A percentile compares a stretch with the other conserved stretches of the same genome.
These are phyloP conservation scores for Fusarium dlaminii DNA, from an alignment of 2,329 filamentous ascomycete species.

Conservation along the genomic window DNA sequence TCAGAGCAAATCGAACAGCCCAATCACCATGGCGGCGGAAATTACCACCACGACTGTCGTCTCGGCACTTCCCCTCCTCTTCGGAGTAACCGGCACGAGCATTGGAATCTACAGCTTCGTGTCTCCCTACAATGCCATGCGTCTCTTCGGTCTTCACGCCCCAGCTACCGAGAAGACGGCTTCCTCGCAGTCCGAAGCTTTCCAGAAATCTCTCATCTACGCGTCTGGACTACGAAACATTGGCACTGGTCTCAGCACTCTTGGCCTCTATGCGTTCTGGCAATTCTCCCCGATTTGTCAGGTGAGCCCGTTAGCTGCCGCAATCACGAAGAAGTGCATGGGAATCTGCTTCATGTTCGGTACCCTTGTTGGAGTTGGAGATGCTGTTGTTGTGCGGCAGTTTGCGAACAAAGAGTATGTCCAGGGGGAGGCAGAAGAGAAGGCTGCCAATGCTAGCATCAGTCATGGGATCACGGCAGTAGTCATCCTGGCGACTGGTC, in stretches of 20 bases:
- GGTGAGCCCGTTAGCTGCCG: slow-evolving; percentile 1
- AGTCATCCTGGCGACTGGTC: slow-evolving; percentile 12
- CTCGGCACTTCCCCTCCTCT: slow-evolving; percentile 18
- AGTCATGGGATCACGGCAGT: slow-evolving; percentile 11
- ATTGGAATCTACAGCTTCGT: slow-evolving; percentile 32
- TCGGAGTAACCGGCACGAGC: slow-evolving; percentile 10
- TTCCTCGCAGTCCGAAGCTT: not conserved
- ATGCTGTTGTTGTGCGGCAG: slow-evolving; percentile 16
- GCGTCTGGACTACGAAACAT: slow-evolving; percentile 17
- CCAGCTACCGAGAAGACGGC: not conserved
- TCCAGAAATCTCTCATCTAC: slow-evolving; percentile 23
- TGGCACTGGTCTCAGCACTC: slow-evolving; percentile 4
- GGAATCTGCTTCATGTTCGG: slow-evolving; percentile 25
- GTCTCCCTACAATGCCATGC: slow-evolving; percentile 16
- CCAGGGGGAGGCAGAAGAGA: not conserved
- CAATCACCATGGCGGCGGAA: not conserved
- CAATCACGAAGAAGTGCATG: slow-evolving; percentile 6
- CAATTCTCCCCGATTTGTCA: slow-evolving; percentile 18
- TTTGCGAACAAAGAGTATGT: slow-evolving; percentile 19
- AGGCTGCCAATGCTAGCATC: slow-evolving; percentile 15
- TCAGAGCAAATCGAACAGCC: not conserved
- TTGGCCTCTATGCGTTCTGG: slow-evolving; percentile 27
- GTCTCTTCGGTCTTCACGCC: slow-evolving; percentile 4
- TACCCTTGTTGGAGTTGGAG: slow-evolving; percentile 20
- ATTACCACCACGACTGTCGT: not conserved